Percentiles rank a stretch among this genome's conserved stretches.
Evolutionary conservation across 1,284 basidiomycete species (phyloP).

Genomic region (Rhodotorula sp.): DNA sequence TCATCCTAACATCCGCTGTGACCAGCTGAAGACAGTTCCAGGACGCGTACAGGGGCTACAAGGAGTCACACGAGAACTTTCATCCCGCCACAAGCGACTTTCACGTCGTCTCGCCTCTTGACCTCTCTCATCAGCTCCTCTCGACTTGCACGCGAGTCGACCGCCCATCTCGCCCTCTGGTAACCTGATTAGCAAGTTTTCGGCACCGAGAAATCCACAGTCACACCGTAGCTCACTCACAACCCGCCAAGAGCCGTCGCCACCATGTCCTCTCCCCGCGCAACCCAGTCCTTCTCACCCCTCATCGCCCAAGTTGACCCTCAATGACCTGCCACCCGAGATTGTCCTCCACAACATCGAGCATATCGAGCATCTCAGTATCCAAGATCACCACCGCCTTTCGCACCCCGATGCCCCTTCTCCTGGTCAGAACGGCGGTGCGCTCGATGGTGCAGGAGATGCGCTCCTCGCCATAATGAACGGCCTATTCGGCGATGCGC

Average conservation of each 20-base stretch:
- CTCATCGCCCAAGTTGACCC: not conserved
- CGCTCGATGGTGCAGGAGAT: not conserved
- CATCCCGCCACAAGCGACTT: no score
- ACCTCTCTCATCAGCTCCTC: no score
- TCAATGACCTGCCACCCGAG: constrained; percentile 31
- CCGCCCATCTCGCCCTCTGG: no score
- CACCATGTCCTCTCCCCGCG: not conserved
- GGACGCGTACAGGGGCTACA: no score
- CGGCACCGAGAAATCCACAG: not conserved
- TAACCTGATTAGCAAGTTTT: no score
- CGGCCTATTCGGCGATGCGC: not conserved
- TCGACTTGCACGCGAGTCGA: no score
- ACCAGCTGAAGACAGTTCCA: no score
- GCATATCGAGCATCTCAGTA: constrained; percentile 4
- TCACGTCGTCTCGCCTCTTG: no score
- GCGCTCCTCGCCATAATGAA: not conserved
- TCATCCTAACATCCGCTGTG: no score
- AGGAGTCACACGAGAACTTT: no score
- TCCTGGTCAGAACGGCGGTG: not conserved
- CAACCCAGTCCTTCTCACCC: not conserved
- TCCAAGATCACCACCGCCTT: not conserved
- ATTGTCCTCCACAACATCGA: constrained; percentile 32
- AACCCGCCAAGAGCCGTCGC: not conserved
- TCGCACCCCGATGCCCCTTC: not conserved
- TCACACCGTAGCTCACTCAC: not conserved